Conservation (phyloP, 1,139 yeast species). For the Yamadazyma blattariae region DNA sequence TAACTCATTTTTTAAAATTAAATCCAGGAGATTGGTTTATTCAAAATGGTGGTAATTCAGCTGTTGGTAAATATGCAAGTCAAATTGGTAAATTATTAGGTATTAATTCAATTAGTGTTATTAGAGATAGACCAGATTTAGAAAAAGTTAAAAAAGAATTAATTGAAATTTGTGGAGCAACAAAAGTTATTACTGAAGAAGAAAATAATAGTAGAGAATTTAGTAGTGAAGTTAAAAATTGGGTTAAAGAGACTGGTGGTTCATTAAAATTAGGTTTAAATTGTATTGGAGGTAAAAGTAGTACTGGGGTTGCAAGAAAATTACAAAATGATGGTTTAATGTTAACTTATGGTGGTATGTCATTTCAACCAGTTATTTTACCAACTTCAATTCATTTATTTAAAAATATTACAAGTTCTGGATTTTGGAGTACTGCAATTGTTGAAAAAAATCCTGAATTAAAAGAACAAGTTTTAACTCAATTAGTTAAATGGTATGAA, state of each 20-base stretch:
- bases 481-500: constrained; percentile 65
- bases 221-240: constrained; percentile 55
- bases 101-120: constrained; percentile 78
- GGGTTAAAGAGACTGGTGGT: constrained; percentile 56
- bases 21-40: constrained; percentile 85
- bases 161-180: constrained; percentile 64
- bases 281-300: constrained; percentile 89
- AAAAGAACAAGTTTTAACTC: constrained; percentile 57
- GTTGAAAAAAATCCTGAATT: constrained; percentile 61
- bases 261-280: constrained; percentile 76
- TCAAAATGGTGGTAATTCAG: constrained; percentile 95
- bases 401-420: constrained; percentile 80
- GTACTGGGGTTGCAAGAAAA: constrained; percentile 79
- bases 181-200: constrained; percentile 85
- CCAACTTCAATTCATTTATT: constrained; percentile 90
- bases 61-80: constrained; percentile 91
- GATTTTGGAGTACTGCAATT: constrained; percentile 91
- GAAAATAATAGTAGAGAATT: constrained; percentile 70
- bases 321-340: constrained; percentile 64
- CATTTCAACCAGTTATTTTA: constrained; percentile 85
- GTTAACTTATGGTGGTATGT: constrained; percentile 97
- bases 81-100: constrained; percentile 83
- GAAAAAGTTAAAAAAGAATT: constrained; percentile 61
- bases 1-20: constrained; percentile 65
- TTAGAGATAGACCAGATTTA: constrained; percentile 79